Base-by-base conservation (phyloP, 2,329 filamentous ascomycete species). In the Sporothrix variecibatus region DNA sequence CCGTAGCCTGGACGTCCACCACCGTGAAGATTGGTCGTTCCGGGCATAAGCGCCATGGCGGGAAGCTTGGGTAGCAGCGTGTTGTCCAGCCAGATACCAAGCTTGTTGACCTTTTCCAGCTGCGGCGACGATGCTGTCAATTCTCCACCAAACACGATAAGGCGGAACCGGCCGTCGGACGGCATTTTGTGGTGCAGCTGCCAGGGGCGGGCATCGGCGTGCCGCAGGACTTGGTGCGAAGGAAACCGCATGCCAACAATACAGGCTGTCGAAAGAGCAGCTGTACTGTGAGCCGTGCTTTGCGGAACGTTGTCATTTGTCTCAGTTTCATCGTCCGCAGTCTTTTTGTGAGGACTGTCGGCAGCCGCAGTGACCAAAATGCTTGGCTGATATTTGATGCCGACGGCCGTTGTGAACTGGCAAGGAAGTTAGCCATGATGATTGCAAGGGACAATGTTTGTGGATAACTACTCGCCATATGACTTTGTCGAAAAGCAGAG, bases 91-190 rank as follows among this genome's bases (percentile, higher is more conserved):
- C 78, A 80, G 1, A 81, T 78, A 65, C 88, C 89, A 34, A 92
- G 84, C 0, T 70, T 77, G 34, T 86, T 79, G 3, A 90, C 81
- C 1, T 17, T 64, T 15, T 23, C 34, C 6, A 31, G 38, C 11
- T 3, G 3, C 0, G 75, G 72, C 0, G 81, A 15, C 0, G 82
- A 76, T 2, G 17, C 43, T 28, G 83, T 80, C 2, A 93, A 81
- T 76, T 91, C 83, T 0, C 91, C 91, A 0, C 89, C 85, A 76
- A 93, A 92, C 1, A 93, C 81, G 1, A 91, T 80, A 40, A 92
- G 78, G 8, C 89, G 83, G 80, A 89, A 91, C 0, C 86, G 83
- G 1, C 90, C 89, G 77, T 90, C 86, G n/a, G 84, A 85, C 51
- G 82, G 84, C 26, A 92, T 82, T 9, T 82, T 82, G 74, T 88